A percentile compares a stretch with the other conserved stretches of the same genome.
These are phyloP conservation scores for Auricularia sp. DNA, from an alignment of 768 basidiomycete genomes.

Conservation along the genomic window DNA sequence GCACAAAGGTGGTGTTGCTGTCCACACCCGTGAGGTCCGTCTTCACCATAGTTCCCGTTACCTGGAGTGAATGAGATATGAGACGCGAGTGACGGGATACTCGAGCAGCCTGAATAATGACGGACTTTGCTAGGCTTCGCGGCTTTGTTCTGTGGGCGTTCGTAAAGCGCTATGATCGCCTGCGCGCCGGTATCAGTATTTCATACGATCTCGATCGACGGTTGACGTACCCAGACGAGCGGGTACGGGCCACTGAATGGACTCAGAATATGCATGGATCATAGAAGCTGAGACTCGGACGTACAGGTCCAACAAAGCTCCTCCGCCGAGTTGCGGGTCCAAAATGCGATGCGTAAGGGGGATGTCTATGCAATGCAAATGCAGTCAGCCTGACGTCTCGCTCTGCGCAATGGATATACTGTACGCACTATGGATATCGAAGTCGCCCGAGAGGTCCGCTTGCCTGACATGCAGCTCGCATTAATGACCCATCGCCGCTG, in stretches of 20 bases:
- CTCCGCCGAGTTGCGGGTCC: slow-evolving; percentile 72
- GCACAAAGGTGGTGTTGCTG: slow-evolving; percentile 60
- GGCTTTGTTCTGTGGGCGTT: slow-evolving; percentile 62
- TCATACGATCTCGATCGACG: background rate
- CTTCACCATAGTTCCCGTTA: slow-evolving; percentile 67
- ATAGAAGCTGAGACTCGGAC: slow-evolving; percentile 15
- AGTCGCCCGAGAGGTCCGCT: slow-evolving; percentile 70
- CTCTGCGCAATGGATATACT: background rate
- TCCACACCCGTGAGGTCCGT: slow-evolving; percentile 74
- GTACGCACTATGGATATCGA: slow-evolving; percentile 50
- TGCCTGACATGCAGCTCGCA: slow-evolving; percentile 21
- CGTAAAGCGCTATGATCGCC: slow-evolving; percentile 72
- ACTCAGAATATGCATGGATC: background rate
- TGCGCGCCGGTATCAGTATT: slow-evolving; percentile 20
- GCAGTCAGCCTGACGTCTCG: background rate
- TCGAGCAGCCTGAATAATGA: background rate
- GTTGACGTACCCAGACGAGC: slow-evolving; percentile 54
- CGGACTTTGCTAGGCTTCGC: slow-evolving; percentile 11
- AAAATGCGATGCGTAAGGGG: slow-evolving; percentile 66
- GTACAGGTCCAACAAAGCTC: slow-evolving; percentile 75
- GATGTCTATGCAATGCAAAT: slow-evolving; percentile 33
- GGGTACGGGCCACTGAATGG: slow-evolving; percentile 68
- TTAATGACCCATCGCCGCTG: background rate
- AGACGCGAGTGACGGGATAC: background rate
- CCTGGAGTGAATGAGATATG: slow-evolving; percentile 33